A percentile compares a stretch with the other conserved stretches of the same genome.
These are phyloP conservation scores for Phaeoacremonium minimum DNA, from an alignment of 2,329 filamentous ascomycete species.

Conservation along the genomic window DNA sequence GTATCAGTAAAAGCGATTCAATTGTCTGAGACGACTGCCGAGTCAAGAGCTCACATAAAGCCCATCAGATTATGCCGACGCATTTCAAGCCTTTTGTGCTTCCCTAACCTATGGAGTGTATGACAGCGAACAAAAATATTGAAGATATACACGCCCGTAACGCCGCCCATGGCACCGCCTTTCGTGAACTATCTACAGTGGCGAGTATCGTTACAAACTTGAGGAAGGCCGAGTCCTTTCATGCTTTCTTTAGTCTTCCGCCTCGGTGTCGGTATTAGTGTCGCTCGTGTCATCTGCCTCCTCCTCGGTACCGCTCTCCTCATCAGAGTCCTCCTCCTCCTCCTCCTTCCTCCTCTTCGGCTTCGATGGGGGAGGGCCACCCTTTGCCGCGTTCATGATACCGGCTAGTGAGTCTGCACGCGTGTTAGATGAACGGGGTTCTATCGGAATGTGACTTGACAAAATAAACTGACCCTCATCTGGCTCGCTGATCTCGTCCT, in stretches of 20 bases:
- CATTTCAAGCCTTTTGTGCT: no score
- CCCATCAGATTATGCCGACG: no score
- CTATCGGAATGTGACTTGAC: background rate
- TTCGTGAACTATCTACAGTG: background rate
- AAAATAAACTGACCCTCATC: constrained; percentile 74
- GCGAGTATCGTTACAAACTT: constrained; percentile 5
- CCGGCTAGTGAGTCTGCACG: constrained; percentile 76
- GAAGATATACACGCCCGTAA: background rate
- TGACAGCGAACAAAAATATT: no score
- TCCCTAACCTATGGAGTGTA: no score
- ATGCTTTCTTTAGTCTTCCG: constrained; percentile 39
- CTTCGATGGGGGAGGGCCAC: constrained; percentile 53
- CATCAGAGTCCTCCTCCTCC: constrained; percentile 60
- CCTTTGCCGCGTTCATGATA: constrained; percentile 85
- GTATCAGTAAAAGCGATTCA: no score
- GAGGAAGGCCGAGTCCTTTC: no score
- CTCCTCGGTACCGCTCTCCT: constrained; percentile 80
- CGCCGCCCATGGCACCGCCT: background rate
- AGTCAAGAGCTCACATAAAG: no score
- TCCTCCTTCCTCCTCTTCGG: constrained; percentile 49
- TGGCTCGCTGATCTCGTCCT: constrained; percentile 96
- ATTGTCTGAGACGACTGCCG: no score
- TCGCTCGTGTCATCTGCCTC: constrained; percentile 63
- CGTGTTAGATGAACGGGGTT: constrained; percentile 19
- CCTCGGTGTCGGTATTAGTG: constrained; percentile 66